Conservation (phyloP, 139 green algal genomes). For the Chara braunii region DNA sequence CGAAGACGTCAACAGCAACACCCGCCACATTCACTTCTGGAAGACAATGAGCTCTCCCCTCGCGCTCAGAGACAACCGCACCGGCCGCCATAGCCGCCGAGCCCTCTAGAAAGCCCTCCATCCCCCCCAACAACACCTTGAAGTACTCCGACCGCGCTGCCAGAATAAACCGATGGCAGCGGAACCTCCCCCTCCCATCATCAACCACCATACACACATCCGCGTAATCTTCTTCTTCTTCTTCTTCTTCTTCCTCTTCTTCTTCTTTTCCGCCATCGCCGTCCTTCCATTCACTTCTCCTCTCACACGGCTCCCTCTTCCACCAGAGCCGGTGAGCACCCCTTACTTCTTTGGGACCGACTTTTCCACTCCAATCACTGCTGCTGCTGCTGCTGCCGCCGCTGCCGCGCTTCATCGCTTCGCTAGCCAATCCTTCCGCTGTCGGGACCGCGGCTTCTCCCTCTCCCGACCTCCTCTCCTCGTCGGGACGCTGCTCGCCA, state of each 20-base stretch:
- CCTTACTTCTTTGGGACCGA: not conserved
- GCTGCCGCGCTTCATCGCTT: not conserved
- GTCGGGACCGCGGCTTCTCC: not conserved
- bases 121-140: constrained; percentile 19
- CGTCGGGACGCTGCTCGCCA: not conserved
- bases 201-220: constrained; percentile 24
- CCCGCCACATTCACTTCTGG: too few species aligned
- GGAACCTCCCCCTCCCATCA: not conserved
- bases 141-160: constrained; percentile 36
- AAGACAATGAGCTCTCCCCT: too few species aligned
- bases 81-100: too few species aligned
- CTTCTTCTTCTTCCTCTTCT: not conserved
- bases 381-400: constrained; percentile 3
- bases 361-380: not conserved
- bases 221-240: constrained; percentile 13
- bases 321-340: not conserved
- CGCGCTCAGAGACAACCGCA: too few species aligned
- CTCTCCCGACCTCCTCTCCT: not conserved
- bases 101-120: constrained; percentile 13
- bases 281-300: not conserved
- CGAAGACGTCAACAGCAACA: too few species aligned
- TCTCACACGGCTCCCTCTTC: not conserved
- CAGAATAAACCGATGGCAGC: constrained; percentile 20
- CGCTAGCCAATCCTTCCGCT: not conserved
- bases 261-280: not conserved